Evolutionary conservation across 305 asterid species (phyloP).

Genomic region (Fraxinus floribunda): DNA sequence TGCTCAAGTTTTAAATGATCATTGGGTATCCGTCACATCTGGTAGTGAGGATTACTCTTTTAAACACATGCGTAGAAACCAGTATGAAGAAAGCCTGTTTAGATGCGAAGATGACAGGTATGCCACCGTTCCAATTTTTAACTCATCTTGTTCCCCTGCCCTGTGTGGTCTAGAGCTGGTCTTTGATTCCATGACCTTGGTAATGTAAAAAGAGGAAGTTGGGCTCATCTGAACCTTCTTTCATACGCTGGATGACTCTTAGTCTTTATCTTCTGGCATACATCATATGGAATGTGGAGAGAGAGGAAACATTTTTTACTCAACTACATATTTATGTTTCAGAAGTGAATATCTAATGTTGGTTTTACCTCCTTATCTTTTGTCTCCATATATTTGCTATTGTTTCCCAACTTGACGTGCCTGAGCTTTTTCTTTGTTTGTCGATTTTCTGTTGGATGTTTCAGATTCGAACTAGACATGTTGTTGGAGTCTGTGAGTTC

Average conservation of each 20-base stretch:
- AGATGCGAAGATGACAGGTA: constrained; percentile 99
- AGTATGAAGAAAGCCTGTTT: constrained; percentile 95
- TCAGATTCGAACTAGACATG: constrained; percentile 98
- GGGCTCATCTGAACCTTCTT: not conserved
- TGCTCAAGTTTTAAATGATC: constrained; percentile 79
- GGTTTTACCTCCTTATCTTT: not conserved
- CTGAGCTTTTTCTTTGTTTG: constrained; percentile 1
- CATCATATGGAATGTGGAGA: not conserved
- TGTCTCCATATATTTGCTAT: constrained; percentile 10
- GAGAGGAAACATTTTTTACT: not conserved
- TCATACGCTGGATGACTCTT: not conserved
- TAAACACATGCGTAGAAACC: constrained; percentile 96
- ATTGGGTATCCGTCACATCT: constrained; percentile 98
- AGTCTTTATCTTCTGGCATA: not conserved
- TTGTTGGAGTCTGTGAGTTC: constrained; percentile 87
- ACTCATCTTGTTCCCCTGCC: not conserved
- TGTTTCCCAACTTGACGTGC: constrained; percentile 4
- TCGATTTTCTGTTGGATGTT: constrained; percentile 25
- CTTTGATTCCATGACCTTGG: not conserved
- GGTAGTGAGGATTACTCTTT: constrained; percentile 99
- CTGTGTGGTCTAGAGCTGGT: not conserved
- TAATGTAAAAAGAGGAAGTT: not conserved
- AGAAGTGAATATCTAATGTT: not conserved
- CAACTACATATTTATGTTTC: not conserved
- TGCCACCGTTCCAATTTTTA: not conserved